Percentiles rank a stretch among this genome's conserved stretches.
phyloP scores from a whole-genome alignment of 768 basidiomycete genomes.

The Suillus bovinus region DNA sequence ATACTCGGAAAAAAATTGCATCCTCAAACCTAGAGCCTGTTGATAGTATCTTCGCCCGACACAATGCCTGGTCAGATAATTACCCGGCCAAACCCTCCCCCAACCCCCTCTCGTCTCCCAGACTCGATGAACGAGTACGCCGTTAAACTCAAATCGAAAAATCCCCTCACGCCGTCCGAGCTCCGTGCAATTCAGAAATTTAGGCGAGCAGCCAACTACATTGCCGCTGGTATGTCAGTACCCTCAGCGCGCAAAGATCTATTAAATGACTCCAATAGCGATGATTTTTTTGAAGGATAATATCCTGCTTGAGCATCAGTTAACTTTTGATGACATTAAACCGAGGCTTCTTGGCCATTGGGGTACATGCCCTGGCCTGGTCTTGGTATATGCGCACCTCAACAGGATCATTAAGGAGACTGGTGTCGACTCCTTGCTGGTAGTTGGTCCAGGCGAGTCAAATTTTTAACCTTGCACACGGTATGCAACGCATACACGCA shows the following conservation, averaged over 20 bases:
- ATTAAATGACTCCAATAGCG: constrained; percentile 39
- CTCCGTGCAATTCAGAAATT: constrained; percentile 53
- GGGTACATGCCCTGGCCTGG: constrained; percentile 82
- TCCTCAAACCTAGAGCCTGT: not conserved
- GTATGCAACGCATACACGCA: not conserved
- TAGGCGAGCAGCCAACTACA: constrained; percentile 65
- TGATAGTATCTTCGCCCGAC: not conserved
- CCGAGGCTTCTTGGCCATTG: constrained; percentile 79
- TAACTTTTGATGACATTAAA: constrained; percentile 75
- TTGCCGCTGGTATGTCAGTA: constrained; percentile 58
- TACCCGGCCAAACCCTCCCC: constrained; percentile 63
- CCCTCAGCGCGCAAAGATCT: not conserved
- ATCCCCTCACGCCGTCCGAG: constrained; percentile 51
- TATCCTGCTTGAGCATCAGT: constrained; percentile 58
- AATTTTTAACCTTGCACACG: not conserved
- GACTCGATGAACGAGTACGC: constrained; percentile 52
- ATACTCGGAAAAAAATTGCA: not conserved
- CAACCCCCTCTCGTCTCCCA: constrained; percentile 68
- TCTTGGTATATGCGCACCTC: constrained; percentile 70
- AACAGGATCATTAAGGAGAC: constrained; percentile 63
- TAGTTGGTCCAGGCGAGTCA: constrained; percentile 71
- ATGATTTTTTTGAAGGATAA: constrained; percentile 86
- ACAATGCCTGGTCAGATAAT: constrained; percentile 62
- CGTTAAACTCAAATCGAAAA: constrained; percentile 47
- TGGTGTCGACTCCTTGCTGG: constrained; percentile 64